phyloP scores from a whole-genome alignment of 2,329 filamentous ascomycete genomes.

The Acrocalymma vagum region DNA sequence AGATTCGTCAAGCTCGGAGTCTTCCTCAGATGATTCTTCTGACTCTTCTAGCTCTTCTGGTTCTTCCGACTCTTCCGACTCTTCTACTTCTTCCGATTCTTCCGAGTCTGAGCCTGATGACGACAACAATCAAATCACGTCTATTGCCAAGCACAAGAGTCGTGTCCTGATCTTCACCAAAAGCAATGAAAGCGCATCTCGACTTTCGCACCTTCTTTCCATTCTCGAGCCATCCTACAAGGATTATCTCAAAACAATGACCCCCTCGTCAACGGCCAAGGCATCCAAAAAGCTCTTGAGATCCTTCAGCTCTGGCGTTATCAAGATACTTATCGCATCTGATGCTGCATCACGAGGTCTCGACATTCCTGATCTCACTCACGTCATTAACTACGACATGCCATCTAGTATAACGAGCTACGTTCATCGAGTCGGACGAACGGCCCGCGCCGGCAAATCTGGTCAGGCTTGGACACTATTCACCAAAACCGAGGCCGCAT shows the following conservation, averaged over 20 bases:
- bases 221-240: conserved; percentile 70
- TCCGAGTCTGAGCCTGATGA: conserved; percentile 21
- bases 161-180: conserved; percentile 84
- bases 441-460: conserved; percentile 78
- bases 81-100: conserved; percentile 17
- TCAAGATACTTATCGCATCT: conserved; percentile 84
- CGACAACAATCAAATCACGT: conserved; percentile 7
- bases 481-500: conserved; percentile 81
- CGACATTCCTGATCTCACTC: conserved; percentile 78
- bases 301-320: conserved; percentile 68
- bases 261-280: conserved; percentile 79
- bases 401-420: conserved; percentile 83
- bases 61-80: conserved; percentile 12
- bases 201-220: conserved; percentile 80
- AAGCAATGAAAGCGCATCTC: conserved; percentile 86
- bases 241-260: conserved; percentile 72
- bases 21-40: conserved; percentile 37
- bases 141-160: conserved; percentile 29
- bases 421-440: conserved; percentile 90
- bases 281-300: conserved; percentile 72
- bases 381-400: conserved; percentile 94
- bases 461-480: conserved; percentile 90
- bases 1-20: conserved; percentile 15
- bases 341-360: conserved; percentile 93
- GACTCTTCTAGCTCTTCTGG: too few species aligned